Evolutionary conservation across 2,329 filamentous ascomycete species (phyloP).

Genomic region (Aspergillus carbonarius): DNA sequence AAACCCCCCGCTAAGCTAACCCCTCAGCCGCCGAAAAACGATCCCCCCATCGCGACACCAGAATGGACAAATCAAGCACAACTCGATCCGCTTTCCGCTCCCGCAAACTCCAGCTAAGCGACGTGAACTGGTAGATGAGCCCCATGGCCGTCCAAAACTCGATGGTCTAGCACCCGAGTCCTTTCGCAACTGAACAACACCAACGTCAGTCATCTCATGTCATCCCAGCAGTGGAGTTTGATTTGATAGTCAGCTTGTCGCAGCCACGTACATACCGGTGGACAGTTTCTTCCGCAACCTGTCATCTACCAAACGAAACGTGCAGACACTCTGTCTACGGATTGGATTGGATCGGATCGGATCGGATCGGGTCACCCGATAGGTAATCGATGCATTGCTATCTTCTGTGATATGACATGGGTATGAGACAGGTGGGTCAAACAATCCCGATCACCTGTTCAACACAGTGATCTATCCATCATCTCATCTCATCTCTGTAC

Average conservation of each 20-base stretch:
- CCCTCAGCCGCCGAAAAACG: conserved; percentile 42
- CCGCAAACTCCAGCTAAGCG: conserved; percentile 88
- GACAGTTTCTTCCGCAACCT: not conserved
- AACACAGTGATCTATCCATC: conserved; percentile 1
- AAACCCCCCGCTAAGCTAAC: conserved; percentile 31
- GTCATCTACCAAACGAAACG: not conserved
- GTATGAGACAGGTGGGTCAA: not conserved
- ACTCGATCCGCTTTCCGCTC: conserved; percentile 76
- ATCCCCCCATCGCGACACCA: conserved; percentile 41
- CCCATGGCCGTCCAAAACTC: not conserved
- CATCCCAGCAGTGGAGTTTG: not conserved
- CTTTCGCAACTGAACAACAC: not conserved
- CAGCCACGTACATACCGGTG: not conserved
- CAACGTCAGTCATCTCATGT: not conserved
- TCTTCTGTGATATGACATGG: not conserved
- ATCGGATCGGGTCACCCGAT: not conserved
- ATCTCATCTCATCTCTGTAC: not conserved
- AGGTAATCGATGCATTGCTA: not conserved
- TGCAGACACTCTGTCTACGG: not conserved
- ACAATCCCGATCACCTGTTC: not conserved
- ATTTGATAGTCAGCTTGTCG: not conserved
- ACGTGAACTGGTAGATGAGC: conserved; percentile 83
- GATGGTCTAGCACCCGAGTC: not conserved
- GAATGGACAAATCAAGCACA: conserved; percentile 56
- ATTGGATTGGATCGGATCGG: too few species aligned